Evolutionary conservation across 805 yeast genomes (phyloP).

Genomic region (Monosporozyma aerobia): DNA sequence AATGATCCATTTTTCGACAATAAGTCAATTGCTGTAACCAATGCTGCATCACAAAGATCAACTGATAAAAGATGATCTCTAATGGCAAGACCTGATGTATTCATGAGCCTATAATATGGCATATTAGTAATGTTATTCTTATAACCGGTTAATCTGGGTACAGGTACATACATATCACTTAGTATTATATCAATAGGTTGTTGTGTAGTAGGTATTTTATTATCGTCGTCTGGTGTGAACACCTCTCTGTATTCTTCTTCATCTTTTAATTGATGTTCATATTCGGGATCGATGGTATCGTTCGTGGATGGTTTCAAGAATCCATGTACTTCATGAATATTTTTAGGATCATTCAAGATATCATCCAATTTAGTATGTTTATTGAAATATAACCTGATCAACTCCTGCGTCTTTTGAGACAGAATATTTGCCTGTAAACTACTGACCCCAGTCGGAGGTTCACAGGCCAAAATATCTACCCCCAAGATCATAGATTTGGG

Average conservation of each 20-base stretch:
- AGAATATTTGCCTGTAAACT: constrained; percentile 84
- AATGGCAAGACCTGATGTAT: constrained; percentile 74
- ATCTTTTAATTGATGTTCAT: background rate
- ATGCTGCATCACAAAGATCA: constrained; percentile 84
- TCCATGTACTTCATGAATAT: constrained; percentile 19
- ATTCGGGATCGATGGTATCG: background rate
- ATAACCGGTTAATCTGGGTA: constrained; percentile 33
- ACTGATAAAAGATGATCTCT: constrained; percentile 79
- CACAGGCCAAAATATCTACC: constrained; percentile 68
- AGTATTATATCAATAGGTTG: constrained; percentile 54
- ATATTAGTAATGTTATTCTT: constrained; percentile 59
- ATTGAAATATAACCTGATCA: constrained; percentile 43
- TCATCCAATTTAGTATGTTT: constrained; percentile 27
- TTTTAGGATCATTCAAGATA: constrained; percentile 9
- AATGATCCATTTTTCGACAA: constrained; percentile 61
- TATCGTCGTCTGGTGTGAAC: constrained; percentile 14
- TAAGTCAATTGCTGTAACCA: constrained; percentile 64
- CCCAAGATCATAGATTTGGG: constrained; percentile 58
- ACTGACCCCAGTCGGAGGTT: constrained; percentile 74
- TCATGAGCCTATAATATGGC: constrained; percentile 84
- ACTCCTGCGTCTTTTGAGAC: constrained; percentile 50
- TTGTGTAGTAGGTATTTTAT: constrained; percentile 2
- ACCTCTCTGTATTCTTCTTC: constrained; percentile 24
- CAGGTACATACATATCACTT: constrained; percentile 77
- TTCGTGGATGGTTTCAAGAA: constrained; percentile 8